Evolutionary conservation across 192 early-diverging fungal species (phyloP), one percentile per base, ranked within the genome.

Genomic region (Hyaloraphidium curvatum): DNA sequence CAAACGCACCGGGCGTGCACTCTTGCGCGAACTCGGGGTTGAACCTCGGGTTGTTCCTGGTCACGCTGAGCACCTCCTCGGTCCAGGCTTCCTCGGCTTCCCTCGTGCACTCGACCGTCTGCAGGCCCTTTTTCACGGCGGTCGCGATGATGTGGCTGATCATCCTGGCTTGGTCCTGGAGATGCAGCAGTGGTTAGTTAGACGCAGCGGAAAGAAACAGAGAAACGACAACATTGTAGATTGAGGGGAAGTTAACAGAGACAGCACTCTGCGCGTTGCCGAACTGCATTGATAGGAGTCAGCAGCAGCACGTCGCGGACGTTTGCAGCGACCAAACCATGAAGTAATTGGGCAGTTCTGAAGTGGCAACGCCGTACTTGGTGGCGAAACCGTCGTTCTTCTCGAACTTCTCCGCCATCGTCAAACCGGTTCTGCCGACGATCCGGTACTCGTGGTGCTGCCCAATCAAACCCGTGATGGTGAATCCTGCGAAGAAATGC

Each of bases 1-100:
- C 7, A 48, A 48, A 48, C 43, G 14, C 43, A 48, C 43, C 43
- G 25, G 43, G 43, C 7, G 43, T 48, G 43, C 43, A 48, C 5
- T 14, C 5, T 19, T 48, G 17, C 19, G 17, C 17, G 43, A 48
- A 48, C 23, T 48, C 14, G 4, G 43, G 43, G 43, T 48, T 48
- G 7, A 25, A 14, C n/a, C n/a, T n/a, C 11, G 43, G 43, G 43
- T 48, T 48, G 7, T 14, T 25, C 43, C 43, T 48, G 7, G 43
- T 22, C 23, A 22, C 33, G n/a, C 33, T n/a, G 9, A 37, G n/a
- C n/a, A 37, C n/a, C 33, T 11, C 33, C n/a, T 37, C 33, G 7
- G 9, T 37, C 33, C 33, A 37, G 33, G 33, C 33, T n/a, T 37
- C 33, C 33, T 37, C 33, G 9, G 7, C 9, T n/a, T 37, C 33